A percentile compares a stretch with the other conserved stretches of the same genome.
phyloP scores from a whole-genome alignment of 1,139 yeast species.

The Nakaseomyces glabratus region DNA sequence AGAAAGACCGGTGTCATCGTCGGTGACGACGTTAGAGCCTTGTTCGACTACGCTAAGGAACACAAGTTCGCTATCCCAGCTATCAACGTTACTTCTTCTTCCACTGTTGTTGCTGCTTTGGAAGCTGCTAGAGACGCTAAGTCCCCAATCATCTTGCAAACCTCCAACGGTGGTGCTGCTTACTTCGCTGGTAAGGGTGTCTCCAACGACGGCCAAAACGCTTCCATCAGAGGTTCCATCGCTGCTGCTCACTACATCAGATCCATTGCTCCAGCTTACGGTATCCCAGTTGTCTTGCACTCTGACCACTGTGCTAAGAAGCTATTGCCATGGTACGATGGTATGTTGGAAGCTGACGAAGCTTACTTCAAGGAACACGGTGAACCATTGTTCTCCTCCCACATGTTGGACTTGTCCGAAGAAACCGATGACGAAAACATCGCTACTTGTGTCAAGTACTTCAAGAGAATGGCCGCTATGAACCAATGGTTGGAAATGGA shows the following conservation, averaged over 20 bases:
- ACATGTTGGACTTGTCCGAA: conserved; percentile 97
- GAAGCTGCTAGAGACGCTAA: conserved; percentile 97
- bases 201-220: conserved; percentile 83
- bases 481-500: conserved; percentile 99
- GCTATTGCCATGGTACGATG: conserved; percentile 97
- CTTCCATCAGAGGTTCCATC: conserved; percentile 88
- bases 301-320: conserved; percentile 99
- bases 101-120: conserved; percentile 92
- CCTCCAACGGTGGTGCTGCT: conserved; percentile 99
- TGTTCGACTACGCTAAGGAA: conserved; percentile 89
- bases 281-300: conserved; percentile 94
- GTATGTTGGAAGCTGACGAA: conserved; percentile 95
- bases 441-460: conserved; percentile 88
- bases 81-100: conserved; percentile 93
- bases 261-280: conserved; percentile 92
- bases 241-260: conserved; percentile 99
- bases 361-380: conserved; percentile 78
- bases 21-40: conserved; percentile 92
- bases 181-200: conserved; percentile 99
- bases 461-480: conserved; percentile 87
- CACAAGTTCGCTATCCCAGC: conserved; percentile 97
- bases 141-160: conserved; percentile 93
- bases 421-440: conserved; percentile 95
- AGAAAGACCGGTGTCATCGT: conserved; percentile 96
- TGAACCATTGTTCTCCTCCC: conserved; percentile 95